Evolutionary conservation across 2,329 filamentous ascomycete species (phyloP), one percentile per base, ranked within the genome.

Genomic region (Stachybotrys chartarum): DNA sequence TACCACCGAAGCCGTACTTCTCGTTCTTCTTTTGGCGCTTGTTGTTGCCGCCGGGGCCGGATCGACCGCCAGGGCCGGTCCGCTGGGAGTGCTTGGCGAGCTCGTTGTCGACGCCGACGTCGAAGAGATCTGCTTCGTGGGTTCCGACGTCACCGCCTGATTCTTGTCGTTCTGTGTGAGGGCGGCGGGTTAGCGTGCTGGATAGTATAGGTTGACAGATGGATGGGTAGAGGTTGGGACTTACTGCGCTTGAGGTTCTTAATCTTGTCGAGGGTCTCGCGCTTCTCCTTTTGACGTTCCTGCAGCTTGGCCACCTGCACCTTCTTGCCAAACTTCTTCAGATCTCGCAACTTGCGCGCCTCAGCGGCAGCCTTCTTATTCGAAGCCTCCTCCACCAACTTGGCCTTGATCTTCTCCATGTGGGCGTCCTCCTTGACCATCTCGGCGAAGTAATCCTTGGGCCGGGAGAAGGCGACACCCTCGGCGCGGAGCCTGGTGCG

Each of bases 311-410:
- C 92, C 57, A 96, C 84, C 78, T 99, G 94, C 54, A 97, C 94
- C 72, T 96, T 90, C 78, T 99, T 99, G 70, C 94, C 94, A 70
- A 97, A 99, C 77, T 97, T 99, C 85, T 97, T 97, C 66, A 97
- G 79, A 71, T 99, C 94, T 60, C 94, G 82, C 77, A 93, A 87
- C 75, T 91, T 91, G 70, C 91, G 84, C 7, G 94, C 94, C 73
- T 99, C 94, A 30, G 89, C 86, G 31, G 91, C 83, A 1, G 94
- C 93, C 78, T 96, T 96, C 81, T 96, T 96, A 58, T 85, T 80
- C 11, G 93, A 90, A 0, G 93, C 94, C 68, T 95, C 91, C 66
- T 97, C 92, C 59, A 96, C 82, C 66, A 97, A 78, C 80, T 95
- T 96, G 67, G 87, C 84, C 80, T 95, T 95, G 70, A 99, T 90